Conservation (phyloP, 192 early-diverging fungal species). For the Coemansia sp. region DNA sequence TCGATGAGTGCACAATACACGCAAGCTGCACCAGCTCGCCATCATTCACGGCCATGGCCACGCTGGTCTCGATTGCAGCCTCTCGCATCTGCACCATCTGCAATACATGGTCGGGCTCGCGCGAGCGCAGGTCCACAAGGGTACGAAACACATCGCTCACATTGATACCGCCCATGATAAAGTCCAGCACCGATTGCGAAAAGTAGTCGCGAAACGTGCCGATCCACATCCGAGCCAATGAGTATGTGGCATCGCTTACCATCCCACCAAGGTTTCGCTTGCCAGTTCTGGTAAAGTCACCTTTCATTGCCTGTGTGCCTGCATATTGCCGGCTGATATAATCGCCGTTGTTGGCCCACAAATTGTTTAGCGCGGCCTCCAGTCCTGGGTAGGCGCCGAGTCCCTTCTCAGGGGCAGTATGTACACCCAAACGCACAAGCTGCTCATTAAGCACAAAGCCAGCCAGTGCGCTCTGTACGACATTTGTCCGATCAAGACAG, state of each 20-base stretch:
- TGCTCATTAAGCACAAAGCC: slow-evolving; percentile 65
- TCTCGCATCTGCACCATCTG: slow-evolving; percentile 26
- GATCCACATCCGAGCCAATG: slow-evolving; percentile 70
- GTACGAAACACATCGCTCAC: slow-evolving; percentile 42
- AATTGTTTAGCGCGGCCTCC: slow-evolving; percentile 63
- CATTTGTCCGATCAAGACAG: slow-evolving; percentile 96
- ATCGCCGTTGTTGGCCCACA: slow-evolving; percentile 84
- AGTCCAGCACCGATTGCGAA: slow-evolving; percentile 57
- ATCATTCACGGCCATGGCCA: slow-evolving; percentile 62
- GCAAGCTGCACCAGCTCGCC: slow-evolving; percentile 61
- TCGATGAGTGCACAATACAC: slow-evolving; percentile 63
- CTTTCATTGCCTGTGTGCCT: slow-evolving; percentile 75
- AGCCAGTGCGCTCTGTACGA: slow-evolving; percentile 72
- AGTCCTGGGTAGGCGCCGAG: slow-evolving; percentile 63
- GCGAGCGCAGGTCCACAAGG: slow-evolving; percentile 44
- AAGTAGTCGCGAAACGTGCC: slow-evolving; percentile 75
- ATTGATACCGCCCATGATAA: slow-evolving; percentile 34
- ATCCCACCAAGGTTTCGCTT: slow-evolving; percentile 71
- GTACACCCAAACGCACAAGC: slow-evolving; percentile 65
- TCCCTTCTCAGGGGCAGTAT: slow-evolving; percentile 64
- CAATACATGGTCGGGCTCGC: slow-evolving; percentile 38
- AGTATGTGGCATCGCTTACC: slow-evolving; percentile 76
- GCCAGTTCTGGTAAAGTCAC: slow-evolving; percentile 75
- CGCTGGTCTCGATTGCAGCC: slow-evolving; percentile 55
- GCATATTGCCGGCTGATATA: slow-evolving; percentile 75